Conservation (phyloP, 2,329 filamentous ascomycete species). For the Fusarium agapanthi region DNA sequence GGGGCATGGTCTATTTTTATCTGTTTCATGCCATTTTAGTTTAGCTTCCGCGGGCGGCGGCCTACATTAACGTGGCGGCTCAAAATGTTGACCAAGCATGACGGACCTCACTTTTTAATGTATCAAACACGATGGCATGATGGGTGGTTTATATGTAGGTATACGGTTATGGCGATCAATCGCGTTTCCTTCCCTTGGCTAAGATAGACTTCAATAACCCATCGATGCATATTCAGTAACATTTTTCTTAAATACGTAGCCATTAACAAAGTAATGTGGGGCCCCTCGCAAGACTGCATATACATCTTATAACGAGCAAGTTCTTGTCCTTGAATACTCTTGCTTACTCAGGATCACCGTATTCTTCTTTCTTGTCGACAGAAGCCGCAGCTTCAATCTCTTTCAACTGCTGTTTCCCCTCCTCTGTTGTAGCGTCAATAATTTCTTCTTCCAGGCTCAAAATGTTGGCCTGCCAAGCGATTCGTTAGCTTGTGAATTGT, state of each 20-base stretch:
- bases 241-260: background rate
- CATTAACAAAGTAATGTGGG: background rate
- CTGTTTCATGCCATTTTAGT: conserved; percentile 10
- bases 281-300: background rate
- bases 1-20: conserved; percentile 33
- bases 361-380: conserved; percentile 41
- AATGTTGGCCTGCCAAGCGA: conserved; percentile 72
- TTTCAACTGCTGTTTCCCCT: conserved; percentile 80
- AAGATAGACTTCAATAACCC: background rate
- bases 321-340: background rate
- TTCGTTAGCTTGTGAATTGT: conserved; percentile 30
- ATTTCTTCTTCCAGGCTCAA: conserved; percentile 91
- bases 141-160: background rate
- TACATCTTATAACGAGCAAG: background rate
- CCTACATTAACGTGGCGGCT: conserved; percentile 17
- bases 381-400: conserved; percentile 69
- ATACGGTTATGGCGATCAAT: background rate
- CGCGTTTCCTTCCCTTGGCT: background rate
- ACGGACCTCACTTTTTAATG: background rate
- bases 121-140: background rate
- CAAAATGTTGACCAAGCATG: conserved; percentile 8
- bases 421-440: conserved; percentile 92
- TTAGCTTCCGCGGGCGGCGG: background rate
- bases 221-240: background rate
- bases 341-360: conserved; percentile 53